Evolutionary conservation across 1,139 yeast species (phyloP), one percentile per base, ranked within the genome.

Genomic region (Kodamaea fungicola): DNA sequence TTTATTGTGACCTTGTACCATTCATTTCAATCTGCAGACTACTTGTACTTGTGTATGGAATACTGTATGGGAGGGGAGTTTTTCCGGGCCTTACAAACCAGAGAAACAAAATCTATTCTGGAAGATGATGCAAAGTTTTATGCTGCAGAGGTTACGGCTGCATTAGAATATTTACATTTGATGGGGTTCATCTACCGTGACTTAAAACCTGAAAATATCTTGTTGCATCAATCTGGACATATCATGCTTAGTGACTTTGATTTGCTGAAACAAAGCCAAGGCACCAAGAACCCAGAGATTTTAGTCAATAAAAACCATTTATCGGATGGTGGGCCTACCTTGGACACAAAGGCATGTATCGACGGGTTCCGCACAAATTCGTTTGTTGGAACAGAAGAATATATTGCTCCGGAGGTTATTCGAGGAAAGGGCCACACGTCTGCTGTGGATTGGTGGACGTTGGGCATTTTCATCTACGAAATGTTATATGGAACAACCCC

Each of bases 21-120:
- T 61, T 89, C 97, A 0, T 94, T 94, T 66, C 98, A 94, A 61
- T 84, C 95, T 8, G 94, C 87, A 40, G 97, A 90, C 47, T 81
- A 85, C 55, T 64, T 94, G n/a, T 94, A 90, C 54, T 74, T 94
- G 36, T 94, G 98, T 58, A 90, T 94, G 96, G 99, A 94, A 60
- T 94, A 92, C 54, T 94, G 98, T 57, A 89, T 92, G 94, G 99
- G 99, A 13, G 98, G 99, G 33, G 99, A 94, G 62, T 94, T 94
- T 57, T 94, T 94, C 69, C 71, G 98, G 42, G 98, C 98, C 0
- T 65, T 94, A 37, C 98, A 94, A 62, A 89, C 97, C 0, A 74
- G 97, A 43, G 85, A 82, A 44, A 78, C 90, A 37, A 88, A 89
- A 56, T 85, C 95, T 44, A 82, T 94, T 10, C 72, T 80, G 28